Evolutionary conservation across 768 basidiomycete species (phyloP).

Genomic region (Amanita rubescens): DNA sequence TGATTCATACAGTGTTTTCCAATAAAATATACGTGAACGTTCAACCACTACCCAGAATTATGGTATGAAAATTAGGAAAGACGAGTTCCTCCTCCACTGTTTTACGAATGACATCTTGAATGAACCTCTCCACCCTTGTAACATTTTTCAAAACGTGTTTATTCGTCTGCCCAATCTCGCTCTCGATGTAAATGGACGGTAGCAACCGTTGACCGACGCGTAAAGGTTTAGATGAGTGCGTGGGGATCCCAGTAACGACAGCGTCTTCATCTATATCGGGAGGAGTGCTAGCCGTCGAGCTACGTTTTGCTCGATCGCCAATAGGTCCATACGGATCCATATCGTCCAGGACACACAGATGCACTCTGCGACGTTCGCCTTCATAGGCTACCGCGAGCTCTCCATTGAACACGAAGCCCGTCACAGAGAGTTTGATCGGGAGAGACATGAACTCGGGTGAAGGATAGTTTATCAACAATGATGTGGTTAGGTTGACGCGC

Average conservation of each 20-base stretch:
- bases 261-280: conserved; percentile 59
- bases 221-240: conserved; percentile 53
- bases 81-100: conserved; percentile 94
- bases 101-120: conserved; percentile 91
- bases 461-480: conserved; percentile 94
- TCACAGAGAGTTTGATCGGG: conserved; percentile 90
- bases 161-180: conserved; percentile 93
- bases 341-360: conserved; percentile 85
- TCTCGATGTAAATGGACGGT: conserved; percentile 86
- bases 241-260: conserved; percentile 25
- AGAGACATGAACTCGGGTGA: conserved; percentile 95
- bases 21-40: background rate
- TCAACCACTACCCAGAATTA: conserved; percentile 41
- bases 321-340: conserved; percentile 80
- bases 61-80: conserved; percentile 92
- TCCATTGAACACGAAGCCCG: conserved; percentile 78
- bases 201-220: conserved; percentile 80
- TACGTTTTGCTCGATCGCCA: conserved; percentile 42
- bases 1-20: background rate
- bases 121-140: conserved; percentile 89
- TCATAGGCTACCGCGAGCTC: conserved; percentile 91
- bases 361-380: conserved; percentile 71
- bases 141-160: conserved; percentile 96
- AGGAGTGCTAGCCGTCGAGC: conserved; percentile 42
- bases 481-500: conserved; percentile 83